Conservation (phyloP, 2,329 filamentous ascomycete species). For the Fusarium pseudograminearum region DNA sequence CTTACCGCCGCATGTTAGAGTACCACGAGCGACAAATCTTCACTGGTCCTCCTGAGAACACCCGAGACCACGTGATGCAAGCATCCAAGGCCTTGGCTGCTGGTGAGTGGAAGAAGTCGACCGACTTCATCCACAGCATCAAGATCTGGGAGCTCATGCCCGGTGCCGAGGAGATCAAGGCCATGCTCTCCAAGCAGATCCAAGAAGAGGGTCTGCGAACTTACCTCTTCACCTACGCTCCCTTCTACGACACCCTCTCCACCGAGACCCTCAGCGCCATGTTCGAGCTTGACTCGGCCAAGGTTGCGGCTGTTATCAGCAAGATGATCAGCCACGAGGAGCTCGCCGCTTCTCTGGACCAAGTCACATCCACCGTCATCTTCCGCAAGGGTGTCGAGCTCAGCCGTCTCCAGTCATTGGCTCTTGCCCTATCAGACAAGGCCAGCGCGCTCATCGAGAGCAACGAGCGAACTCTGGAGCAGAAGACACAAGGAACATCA, state of each 20-base stretch:
- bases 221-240: slow-evolving; percentile 99
- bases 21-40: slow-evolving; percentile 99
- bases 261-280: slow-evolving; percentile 87
- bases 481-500: slow-evolving; percentile 93
- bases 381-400: slow-evolving; percentile 99
- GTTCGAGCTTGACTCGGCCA: slow-evolving; percentile 93
- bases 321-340: slow-evolving; percentile 99
- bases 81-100: slow-evolving; percentile 96
- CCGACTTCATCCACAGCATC: slow-evolving; percentile 93
- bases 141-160: slow-evolving; percentile 99
- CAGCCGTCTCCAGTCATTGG: slow-evolving; percentile 92
- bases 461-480: slow-evolving; percentile 97
- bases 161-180: slow-evolving; percentile 91
- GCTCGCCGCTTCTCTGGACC: slow-evolving; percentile 93
- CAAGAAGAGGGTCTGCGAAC: slow-evolving; percentile 98
- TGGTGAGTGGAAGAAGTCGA: slow-evolving; percentile 98
- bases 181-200: slow-evolving; percentile 97
- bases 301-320: slow-evolving; percentile 94
- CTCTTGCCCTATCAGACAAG: slow-evolving; percentile 95
- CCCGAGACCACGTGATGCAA: slow-evolving; percentile 98
- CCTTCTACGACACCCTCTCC: slow-evolving; percentile 97
- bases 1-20: slow-evolving; percentile 98
- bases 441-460: slow-evolving; percentile 94
- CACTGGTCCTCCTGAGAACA: slow-evolving; percentile 98
- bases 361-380: slow-evolving; percentile 96